Evolutionary conservation across 2,329 filamentous ascomycete species (phyloP).

Genomic region (Daldinia sp.): DNA sequence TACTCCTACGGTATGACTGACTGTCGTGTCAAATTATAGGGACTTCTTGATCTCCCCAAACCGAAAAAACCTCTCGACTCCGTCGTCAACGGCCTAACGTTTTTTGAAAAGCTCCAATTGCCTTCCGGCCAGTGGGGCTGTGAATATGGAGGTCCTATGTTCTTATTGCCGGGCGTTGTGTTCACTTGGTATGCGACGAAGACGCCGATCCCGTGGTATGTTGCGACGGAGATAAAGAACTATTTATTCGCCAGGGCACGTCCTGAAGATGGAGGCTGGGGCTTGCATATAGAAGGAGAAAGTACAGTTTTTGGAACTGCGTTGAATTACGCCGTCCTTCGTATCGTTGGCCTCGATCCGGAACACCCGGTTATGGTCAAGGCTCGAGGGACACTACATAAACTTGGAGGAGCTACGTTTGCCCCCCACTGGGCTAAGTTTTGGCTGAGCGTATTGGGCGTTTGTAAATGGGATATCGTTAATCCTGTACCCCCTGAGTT

Average conservation of each 20-base stretch:
- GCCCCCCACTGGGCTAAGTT: conserved; percentile 97
- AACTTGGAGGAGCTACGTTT: conserved; percentile 83
- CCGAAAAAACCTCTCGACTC: conserved; percentile 78
- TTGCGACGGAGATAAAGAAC: conserved; percentile 88
- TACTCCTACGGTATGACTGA: conserved; percentile 5
- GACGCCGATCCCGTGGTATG: conserved; percentile 81
- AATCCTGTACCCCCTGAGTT: conserved; percentile 94
- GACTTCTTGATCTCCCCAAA: conserved; percentile 74
- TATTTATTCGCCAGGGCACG: conserved; percentile 89
- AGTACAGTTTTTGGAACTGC: conserved; percentile 90
- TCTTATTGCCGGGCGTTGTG: conserved; percentile 85
- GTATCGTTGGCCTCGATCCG: conserved; percentile 82
- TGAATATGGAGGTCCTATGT: conserved; percentile 98
- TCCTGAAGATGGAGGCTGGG: conserved; percentile 94
- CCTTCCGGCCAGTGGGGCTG: conserved; percentile 93
- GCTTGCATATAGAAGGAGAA: conserved; percentile 91
- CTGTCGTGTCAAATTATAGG: conserved; percentile 57
- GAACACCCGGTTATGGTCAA: conserved; percentile 87
- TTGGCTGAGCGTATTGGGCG: conserved; percentile 85
- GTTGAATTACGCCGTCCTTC: conserved; percentile 85
- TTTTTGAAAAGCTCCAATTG: conserved; percentile 90
- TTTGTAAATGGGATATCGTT: conserved; percentile 89
- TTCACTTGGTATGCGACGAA: conserved; percentile 89
- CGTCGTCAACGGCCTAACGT: conserved; percentile 82
- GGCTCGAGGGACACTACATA: conserved; percentile 82